Conservation (phyloP, 352 stramenopile species). For the Elongisporangium undulatum region DNA sequence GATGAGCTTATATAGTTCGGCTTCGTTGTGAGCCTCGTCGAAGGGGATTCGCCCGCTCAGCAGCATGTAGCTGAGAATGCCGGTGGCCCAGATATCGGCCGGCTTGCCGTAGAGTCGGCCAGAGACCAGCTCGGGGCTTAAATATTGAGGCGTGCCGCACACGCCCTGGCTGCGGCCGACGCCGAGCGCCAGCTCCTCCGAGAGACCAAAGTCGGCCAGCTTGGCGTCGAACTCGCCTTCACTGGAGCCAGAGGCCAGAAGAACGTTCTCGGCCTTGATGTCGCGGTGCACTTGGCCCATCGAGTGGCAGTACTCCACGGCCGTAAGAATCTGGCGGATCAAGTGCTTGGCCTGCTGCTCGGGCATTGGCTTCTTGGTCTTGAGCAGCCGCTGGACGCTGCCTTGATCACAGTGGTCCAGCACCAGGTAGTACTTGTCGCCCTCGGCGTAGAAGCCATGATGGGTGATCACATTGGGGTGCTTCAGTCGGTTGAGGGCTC, state of each 20-base stretch:
- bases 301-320: conserved; percentile 83
- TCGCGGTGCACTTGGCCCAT: conserved; percentile 90
- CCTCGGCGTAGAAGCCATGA: conserved; percentile 75
- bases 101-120: conserved; percentile 88
- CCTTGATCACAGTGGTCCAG: conserved; percentile 83
- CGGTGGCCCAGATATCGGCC: conserved; percentile 93
- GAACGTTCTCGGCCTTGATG: conserved; percentile 82
- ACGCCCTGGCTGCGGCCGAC: conserved; percentile 87
- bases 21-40: conserved; percentile 39
- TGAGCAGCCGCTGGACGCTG: conserved; percentile 77
- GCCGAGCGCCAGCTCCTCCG: conserved; percentile 86
- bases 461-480: conserved; percentile 82
- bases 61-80: conserved; percentile 95
- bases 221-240: conserved; percentile 84
- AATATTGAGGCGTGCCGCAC: conserved; percentile 95
- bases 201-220: conserved; percentile 88
- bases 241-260: conserved; percentile 41
- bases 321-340: conserved; percentile 74
- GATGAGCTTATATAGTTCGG: conserved; percentile 78
- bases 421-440: conserved; percentile 78
- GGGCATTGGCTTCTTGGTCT: conserved; percentile 47
- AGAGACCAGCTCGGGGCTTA: conserved; percentile 95
- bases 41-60: conserved; percentile 58
- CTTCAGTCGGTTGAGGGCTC: conserved; percentile 59
- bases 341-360: conserved; percentile 64